Conservation (phyloP, 176 grass and related monocot genomes). For the Aechmea fasciata region DNA sequence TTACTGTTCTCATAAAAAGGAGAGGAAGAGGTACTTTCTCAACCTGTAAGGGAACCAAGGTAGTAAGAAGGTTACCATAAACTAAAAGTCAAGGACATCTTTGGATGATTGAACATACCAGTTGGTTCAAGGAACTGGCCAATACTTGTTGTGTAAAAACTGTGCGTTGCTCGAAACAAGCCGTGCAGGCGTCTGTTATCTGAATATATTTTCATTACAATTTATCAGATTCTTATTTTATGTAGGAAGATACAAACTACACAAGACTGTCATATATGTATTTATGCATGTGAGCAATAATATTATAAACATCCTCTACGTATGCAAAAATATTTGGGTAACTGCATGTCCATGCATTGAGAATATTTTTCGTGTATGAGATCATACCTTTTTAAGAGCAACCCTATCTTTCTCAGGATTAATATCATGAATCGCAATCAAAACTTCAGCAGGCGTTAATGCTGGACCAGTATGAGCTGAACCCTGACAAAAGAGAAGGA, state of each 20-base stretch:
- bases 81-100: background rate
- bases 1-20: slow-evolving; percentile 98
- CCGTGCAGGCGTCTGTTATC: slow-evolving; percentile 91
- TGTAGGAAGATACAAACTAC: background rate
- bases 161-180: slow-evolving; percentile 94
- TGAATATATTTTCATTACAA: slow-evolving; percentile 29
- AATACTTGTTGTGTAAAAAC: slow-evolving; percentile 99
- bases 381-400: slow-evolving; percentile 71
- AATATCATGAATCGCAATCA: slow-evolving; percentile 98
- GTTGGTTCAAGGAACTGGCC: slow-evolving; percentile 74
- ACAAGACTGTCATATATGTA: background rate
- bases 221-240: background rate
- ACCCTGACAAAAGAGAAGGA: slow-evolving; percentile 41
- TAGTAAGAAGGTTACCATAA: slow-evolving; percentile 9
- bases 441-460: slow-evolving; percentile 91
- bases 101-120: slow-evolving; percentile 42
- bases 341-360: no score
- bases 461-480: slow-evolving; percentile 93
- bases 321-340: no score
- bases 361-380: background rate
- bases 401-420: slow-evolving; percentile 78
- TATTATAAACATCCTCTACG: no score
- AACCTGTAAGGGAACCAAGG: slow-evolving; percentile 40
- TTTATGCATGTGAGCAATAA: background rate
- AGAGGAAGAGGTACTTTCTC: slow-evolving; percentile 86